Evolutionary conservation across 2,329 filamentous ascomycete species (phyloP), one percentile per base, ranked within the genome.

Genomic region (Fusarium coicis): DNA sequence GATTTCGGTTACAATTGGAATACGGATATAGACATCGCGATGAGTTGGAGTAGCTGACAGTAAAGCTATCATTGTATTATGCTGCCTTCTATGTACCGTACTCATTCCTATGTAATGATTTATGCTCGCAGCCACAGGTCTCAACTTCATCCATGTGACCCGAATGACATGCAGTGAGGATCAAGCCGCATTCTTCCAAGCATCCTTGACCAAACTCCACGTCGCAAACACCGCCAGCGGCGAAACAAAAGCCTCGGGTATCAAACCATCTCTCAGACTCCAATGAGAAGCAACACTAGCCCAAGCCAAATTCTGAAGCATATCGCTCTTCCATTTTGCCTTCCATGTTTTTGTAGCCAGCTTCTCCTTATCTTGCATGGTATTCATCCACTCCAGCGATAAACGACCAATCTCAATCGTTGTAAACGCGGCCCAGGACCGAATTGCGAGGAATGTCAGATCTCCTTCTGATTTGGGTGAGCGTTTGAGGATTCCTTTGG

Each of bases 251-350:
- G 30, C 12, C 59, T 64, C 63, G 5, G 63, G 60, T 64, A 66
- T 36, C 15, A 66, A 30, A 0, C 50, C 63, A 6, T 56, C 15
- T 11, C 30, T 62, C 15, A 66, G 14, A 50, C 63, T 37, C 63
- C 63, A 66, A 50, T 66, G 63, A 10, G 10, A 12, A 30, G 59
- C 23, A 14, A 66, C 63, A 37, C 21, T 53, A 19, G 30, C 30
- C 63, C 63, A 66, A 14, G 63, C 63, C 36, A 66, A 6, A n/a
- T 64, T 66, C 16, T 63, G 63, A 7, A 64, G 16, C 26, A 66
- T n/a, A 2, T 66, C 59, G 5, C 63, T 56, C 12, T 37, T 57
- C 63, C 63, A 64, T 1, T 19, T 43, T 15, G 18, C 34, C 30
- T 47, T 65, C 57, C 57, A 50, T 7, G 60, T 36, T 15, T 39